Conservation (phyloP, 139 green algal genomes). For the Tetraselmis chui region DNA sequence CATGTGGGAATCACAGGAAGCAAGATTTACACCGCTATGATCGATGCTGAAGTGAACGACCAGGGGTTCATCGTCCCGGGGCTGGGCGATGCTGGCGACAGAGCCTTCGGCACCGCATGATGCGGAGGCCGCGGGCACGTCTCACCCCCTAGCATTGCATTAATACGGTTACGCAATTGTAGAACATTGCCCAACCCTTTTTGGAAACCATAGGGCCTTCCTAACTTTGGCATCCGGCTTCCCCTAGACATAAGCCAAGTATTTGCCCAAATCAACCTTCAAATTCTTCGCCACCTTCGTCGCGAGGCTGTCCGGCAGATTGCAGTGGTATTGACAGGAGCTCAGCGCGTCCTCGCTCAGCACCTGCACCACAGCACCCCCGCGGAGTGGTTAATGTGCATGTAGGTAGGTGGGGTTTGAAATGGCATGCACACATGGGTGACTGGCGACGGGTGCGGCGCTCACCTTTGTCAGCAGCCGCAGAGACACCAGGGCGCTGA, state of each 20-base stretch:
- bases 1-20: constrained; percentile 35
- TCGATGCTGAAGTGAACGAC: constrained; percentile 87
- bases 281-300: not conserved
- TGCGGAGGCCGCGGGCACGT: too few relatives aligned
- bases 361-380: not conserved
- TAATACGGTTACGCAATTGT: too few relatives aligned
- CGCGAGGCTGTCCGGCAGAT: not conserved
- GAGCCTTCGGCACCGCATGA: constrained; percentile 79
- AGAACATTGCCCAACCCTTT: too few relatives aligned
- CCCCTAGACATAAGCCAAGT: not conserved
- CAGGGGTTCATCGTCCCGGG: constrained; percentile 89
- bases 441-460: too few relatives aligned
- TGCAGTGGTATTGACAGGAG: not conserved
- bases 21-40: constrained; percentile 82
- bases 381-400: too few relatives aligned
- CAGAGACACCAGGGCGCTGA: not conserved
- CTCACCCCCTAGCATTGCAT: too few relatives aligned
- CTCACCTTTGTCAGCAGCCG: not conserved
- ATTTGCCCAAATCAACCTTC: not conserved
- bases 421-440: not conserved
- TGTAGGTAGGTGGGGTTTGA: not conserved
- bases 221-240: too few relatives aligned
- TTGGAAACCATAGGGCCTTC: too few relatives aligned
- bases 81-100: constrained; percentile 86
- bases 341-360: not conserved